Evolutionary conservation across 2,329 filamentous ascomycete species (phyloP), one percentile per base, ranked within the genome.

Genomic region (Orbilia brochopaga): DNA sequence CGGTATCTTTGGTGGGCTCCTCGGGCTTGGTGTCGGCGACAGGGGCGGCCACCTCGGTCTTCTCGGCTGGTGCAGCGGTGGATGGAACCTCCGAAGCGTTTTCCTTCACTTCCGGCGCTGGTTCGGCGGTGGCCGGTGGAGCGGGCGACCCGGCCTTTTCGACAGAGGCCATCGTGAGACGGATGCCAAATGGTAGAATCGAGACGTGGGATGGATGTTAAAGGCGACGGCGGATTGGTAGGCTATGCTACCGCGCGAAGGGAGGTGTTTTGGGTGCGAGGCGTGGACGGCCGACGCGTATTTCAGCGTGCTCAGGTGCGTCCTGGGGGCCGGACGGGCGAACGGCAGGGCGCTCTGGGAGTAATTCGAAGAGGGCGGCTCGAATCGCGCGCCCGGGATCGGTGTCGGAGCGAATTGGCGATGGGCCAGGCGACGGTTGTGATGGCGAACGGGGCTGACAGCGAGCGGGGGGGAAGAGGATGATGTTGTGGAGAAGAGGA

Each of bases 41-140:
- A 61, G 60, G 54, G 27, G 67, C 60, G 27, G 60, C 35, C 67
- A 72, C 67, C 67, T 72, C 55, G 32, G 24, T 59, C 67, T 72
- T 51, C 60, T 72, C 57, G 35, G 51, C 53, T 21, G 67, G 67
- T 72, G 67, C 55, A 72, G 60, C 67, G 67, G 67, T 72, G 67
- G 67, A 72, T 46, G 60, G 27, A 65, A 65, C 67, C 67, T 72
- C 67, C 67, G 67, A 60, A 27, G 60, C n/a, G 35, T 35, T 65
- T 57, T 72, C 56, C 55, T 72, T 61, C n/a, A 57, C 67, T 65
- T 65, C 67, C 55, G 67, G 60, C 19, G 60, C 44, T 15, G 67
- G 44, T 72, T 72, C 67, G 51, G 60, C n/a, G 67, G 60, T 21
- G 54, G 56, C 60, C 55, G 60, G 67, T 42, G 67, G 67, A 53